Conservation (phyloP, 2,329 filamentous ascomycete species). For the Elsinoe australis region DNA sequence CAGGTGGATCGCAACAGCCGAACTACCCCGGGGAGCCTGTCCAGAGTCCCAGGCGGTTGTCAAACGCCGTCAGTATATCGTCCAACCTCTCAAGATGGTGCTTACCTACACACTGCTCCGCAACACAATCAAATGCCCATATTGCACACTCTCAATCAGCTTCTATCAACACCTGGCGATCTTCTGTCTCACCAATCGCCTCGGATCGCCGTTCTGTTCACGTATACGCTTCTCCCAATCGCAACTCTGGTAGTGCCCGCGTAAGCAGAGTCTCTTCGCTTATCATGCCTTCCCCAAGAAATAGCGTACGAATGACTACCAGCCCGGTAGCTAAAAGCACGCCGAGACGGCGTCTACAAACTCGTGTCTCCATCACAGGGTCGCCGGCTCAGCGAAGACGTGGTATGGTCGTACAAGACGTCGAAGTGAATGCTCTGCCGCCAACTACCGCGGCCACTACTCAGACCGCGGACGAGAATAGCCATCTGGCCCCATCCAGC, state of each 20-base stretch:
- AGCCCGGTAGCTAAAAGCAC: conserved; percentile 1
- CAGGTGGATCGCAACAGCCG: not conserved
- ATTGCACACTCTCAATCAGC: conserved; percentile 12
- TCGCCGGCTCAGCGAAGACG: conserved; percentile 3
- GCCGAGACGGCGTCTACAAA: not conserved
- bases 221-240: not conserved
- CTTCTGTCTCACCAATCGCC: conserved; percentile 4
- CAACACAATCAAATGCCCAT: conserved; percentile 1
- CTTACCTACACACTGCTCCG: not conserved
- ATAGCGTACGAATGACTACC: not conserved
- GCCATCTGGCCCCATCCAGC: not conserved
- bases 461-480: not conserved
- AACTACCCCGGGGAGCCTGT: not conserved
- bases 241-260: not conserved
- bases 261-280: not conserved
- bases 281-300: not conserved
- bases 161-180: conserved; percentile 17
- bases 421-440: not conserved
- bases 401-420: not conserved
- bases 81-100: conserved; percentile 11
- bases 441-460: not conserved
- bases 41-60: conserved; percentile 2
- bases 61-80: not conserved
- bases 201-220: not conserved
- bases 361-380: conserved; percentile 1